A percentile compares a stretch with the other conserved stretches of the same genome.
These are phyloP conservation scores for Lipomyces chichibuensis DNA, from an alignment of 805 yeast genomes.

Conservation along the genomic window DNA sequence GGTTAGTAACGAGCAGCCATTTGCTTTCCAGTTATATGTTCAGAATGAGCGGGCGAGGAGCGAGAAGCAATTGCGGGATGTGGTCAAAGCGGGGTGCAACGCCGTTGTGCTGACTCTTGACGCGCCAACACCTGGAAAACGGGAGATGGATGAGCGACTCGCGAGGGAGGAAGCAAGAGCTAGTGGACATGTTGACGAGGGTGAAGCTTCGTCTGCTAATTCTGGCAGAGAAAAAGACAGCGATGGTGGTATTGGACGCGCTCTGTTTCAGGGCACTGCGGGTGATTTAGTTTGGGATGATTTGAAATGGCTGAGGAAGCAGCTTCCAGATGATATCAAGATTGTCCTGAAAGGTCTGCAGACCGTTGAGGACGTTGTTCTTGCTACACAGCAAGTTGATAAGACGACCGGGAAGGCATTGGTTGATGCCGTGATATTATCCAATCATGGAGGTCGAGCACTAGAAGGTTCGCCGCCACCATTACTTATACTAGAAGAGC, in stretches of 20 bases:
- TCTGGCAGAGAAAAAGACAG: slow-evolving; percentile 40
- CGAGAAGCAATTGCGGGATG: slow-evolving; percentile 45
- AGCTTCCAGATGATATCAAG: slow-evolving; percentile 35
- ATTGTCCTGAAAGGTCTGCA: slow-evolving; percentile 38
- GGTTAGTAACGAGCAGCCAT: slow-evolving; percentile 45
- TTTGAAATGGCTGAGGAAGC: slow-evolving; percentile 30
- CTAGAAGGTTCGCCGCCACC: slow-evolving; percentile 66
- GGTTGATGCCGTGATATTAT: slow-evolving; percentile 58
- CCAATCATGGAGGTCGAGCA: slow-evolving; percentile 76
- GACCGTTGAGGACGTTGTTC: slow-evolving; percentile 36
- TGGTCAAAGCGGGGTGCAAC: slow-evolving; percentile 49
- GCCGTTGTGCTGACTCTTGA: slow-evolving; percentile 57
- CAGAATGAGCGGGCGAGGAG: slow-evolving; percentile 46
- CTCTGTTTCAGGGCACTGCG: slow-evolving; percentile 40
- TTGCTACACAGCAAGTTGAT: slow-evolving; percentile 27
- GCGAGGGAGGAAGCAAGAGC: slow-evolving; percentile 34
- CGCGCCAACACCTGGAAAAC: slow-evolving; percentile 55
- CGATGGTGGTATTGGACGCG: slow-evolving; percentile 44
- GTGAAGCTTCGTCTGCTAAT: slow-evolving; percentile 28
- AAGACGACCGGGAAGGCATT: slow-evolving; percentile 30
- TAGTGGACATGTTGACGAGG: slow-evolving; percentile 31
- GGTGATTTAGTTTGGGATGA: slow-evolving; percentile 36
- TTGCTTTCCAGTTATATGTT: slow-evolving; percentile 57
- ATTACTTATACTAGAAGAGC: slow-evolving; percentile 62
- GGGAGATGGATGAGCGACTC: slow-evolving; percentile 54